phyloP scores from a whole-genome alignment of 2,329 filamentous ascomycete genomes.

The Ilyonectria sp. region DNA sequence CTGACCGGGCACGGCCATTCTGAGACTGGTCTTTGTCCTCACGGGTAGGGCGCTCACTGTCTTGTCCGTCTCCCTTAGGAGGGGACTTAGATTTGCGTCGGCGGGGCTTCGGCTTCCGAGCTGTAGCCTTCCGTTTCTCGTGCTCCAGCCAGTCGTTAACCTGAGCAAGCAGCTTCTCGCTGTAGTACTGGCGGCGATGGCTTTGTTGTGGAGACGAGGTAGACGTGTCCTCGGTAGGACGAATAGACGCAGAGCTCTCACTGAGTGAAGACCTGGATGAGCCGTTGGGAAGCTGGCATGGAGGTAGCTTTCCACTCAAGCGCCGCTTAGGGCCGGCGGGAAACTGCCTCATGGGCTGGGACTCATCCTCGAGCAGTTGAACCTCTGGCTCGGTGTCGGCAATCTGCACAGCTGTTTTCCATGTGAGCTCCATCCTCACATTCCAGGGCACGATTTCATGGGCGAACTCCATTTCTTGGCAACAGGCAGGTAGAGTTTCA shows the following conservation, averaged over 20 bases:
- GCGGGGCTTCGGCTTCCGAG: constrained; percentile 60
- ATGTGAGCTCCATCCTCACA: constrained; percentile 42
- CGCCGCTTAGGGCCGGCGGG: constrained; percentile 52
- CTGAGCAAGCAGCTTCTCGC: constrained; percentile 77
- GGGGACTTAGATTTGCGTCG: constrained; percentile 60
- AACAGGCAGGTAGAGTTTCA: constrained; percentile 20
- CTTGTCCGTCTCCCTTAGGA: constrained; percentile 44
- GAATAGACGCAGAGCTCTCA: constrained; percentile 49
- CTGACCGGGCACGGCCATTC: constrained; percentile 56
- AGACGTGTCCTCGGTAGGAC: constrained; percentile 48
- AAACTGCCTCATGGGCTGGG: constrained; percentile 50
- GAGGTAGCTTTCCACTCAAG: constrained; percentile 51
- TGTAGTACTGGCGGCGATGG: constrained; percentile 57
- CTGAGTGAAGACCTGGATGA: constrained; percentile 64
- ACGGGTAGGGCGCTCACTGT: constrained; percentile 18
- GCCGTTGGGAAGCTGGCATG: constrained; percentile 49
- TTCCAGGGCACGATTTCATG: constrained; percentile 1
- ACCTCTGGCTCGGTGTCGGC: constrained; percentile 63
- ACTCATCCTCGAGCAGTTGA: constrained; percentile 52
- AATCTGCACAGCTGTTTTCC: constrained; percentile 67
- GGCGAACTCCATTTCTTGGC: constrained; percentile 13
- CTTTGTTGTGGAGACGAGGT: constrained; percentile 47
- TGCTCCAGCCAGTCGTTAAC: constrained; percentile 87
- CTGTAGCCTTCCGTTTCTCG: constrained; percentile 76
- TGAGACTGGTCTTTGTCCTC: constrained; percentile 42